A percentile compares a stretch with the other conserved stretches of the same genome.
Conservation (phyloP, 164 flowering plant genomes). For the Aristolochia fimbriata region DNA sequence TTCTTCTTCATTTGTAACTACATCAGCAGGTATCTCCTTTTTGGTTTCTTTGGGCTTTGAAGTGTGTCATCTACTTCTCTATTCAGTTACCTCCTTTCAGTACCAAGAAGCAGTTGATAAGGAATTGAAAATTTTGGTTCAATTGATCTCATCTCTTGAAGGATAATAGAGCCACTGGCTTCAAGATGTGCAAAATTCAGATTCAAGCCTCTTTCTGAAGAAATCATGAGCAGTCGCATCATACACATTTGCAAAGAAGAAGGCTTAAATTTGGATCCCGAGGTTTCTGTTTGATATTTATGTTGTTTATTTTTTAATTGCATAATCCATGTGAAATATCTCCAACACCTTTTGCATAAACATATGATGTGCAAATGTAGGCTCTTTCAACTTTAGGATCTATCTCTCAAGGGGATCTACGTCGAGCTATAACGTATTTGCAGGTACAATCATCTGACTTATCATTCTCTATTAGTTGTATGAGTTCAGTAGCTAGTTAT, state of each 20-base stretch:
- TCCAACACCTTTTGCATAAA: not conserved
- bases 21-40: constrained; percentile 69
- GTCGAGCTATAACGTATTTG: constrained; percentile 92
- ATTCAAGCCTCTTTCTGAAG: constrained; percentile 91
- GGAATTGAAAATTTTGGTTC: constrained; percentile 1
- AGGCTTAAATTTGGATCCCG: constrained; percentile 64
- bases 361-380: constrained; percentile 25
- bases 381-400: constrained; percentile 87
- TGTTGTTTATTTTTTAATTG: not conserved
- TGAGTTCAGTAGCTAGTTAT: too few relatives aligned
- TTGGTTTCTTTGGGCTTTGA: not conserved
- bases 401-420: constrained; percentile 97
- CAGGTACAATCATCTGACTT: constrained; percentile 35
- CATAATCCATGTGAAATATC: not conserved
- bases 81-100: not conserved
- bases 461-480: not conserved
- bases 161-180: constrained; percentile 98
- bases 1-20: constrained; percentile 94
- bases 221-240: constrained; percentile 71
- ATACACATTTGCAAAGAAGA: constrained; percentile 72
- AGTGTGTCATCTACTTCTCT: not conserved
- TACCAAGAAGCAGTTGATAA: not conserved
- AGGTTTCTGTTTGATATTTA: constrained; percentile 31
- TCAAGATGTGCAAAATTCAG: constrained; percentile 99
- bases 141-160: constrained; percentile 13